Base-by-base conservation (phyloP, 2,329 filamentous ascomycete species). In the Monosporascus cannonballus region DNA sequence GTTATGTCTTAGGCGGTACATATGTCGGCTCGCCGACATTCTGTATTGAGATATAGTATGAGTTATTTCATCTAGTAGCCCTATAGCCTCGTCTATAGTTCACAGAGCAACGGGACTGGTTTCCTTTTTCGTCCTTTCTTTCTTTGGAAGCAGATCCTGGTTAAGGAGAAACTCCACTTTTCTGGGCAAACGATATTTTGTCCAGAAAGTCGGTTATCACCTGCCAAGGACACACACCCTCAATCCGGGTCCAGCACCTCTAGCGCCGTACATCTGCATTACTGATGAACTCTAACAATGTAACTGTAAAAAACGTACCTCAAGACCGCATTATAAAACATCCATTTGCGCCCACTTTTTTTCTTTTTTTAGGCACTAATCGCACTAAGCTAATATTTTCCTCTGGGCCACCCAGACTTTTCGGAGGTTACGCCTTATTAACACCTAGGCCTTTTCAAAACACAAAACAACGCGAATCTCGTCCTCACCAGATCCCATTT, bases 291-390 rank as follows among this genome's bases (percentile, higher is more conserved):
- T 46, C 42, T 15, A 30, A 24, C 42, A 24, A 46, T 46, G 42
- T 46, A 46, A 46, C 42, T 46, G 4, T 46, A n/a, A 4, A 30
- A 9, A 9, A 30, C 56, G 53, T 64, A 59, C 61, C 60, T 62
- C 56, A 56, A 56, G 53, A 59, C 58, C 64, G 62, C 63, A 66
- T 64, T 61, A 59, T 61, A 64, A 62, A 62, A 49, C 54, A 57
- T 55, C 56, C 54, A 60, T 62, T 59, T 59, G 60, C 55, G 55
- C 59, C 61, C 59, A 60, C 61, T 57, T 54, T 54, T 54, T 64
- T 45, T 46, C n/a, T n/a, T n/a, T n/a, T n/a, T 46, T n/a, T n/a
- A 55, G 59, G 59, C 64, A 64, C 64, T 66, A 66, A 63, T 60
- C 61, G 62, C 62, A 64, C 62, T 66, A 62, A 66, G 60, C 58